Evolutionary conservation across 345 rosid species (phyloP).

Genomic region (Arabidopsis arenosa): DNA sequence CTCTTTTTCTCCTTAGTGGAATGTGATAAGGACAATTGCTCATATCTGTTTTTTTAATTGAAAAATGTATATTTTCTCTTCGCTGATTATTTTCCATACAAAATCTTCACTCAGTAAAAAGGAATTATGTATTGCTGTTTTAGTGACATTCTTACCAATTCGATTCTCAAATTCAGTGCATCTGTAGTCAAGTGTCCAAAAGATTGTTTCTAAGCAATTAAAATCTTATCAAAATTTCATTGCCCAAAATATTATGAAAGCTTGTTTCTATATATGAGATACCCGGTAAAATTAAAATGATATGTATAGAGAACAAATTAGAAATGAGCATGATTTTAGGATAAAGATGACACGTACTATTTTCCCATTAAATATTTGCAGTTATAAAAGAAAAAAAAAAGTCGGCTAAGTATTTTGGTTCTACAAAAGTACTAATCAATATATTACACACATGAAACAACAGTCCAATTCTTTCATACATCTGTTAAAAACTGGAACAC

Average conservation of each 20-base stretch:
- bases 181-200: not conserved
- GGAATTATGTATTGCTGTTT: not conserved
- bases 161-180: not conserved
- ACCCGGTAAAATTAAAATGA: not conserved
- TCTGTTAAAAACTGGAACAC: not conserved
- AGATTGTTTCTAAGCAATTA: slow-evolving; percentile 5
- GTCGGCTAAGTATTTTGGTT: not conserved
- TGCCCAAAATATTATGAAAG: not conserved
- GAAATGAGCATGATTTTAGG: not conserved
- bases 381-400: not conserved
- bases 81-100: not conserved
- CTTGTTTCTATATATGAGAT: not conserved
- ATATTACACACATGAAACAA: slow-evolving; percentile 12
- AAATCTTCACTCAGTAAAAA: not conserved
- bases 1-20: slow-evolving; percentile 25
- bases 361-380: not conserved
- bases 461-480: too few relatives aligned
- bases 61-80: not conserved
- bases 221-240: not conserved
- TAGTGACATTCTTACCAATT: not conserved
- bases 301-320: not conserved
- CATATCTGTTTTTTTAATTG: not conserved
- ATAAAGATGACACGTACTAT: slow-evolving; percentile 20
- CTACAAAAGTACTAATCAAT: not conserved
- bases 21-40: slow-evolving; percentile 39